Evolutionary conservation across 148 eudicot genomes (phyloP), one percentile per base, ranked within the genome.

Genomic region (Rheum nobile): DNA sequence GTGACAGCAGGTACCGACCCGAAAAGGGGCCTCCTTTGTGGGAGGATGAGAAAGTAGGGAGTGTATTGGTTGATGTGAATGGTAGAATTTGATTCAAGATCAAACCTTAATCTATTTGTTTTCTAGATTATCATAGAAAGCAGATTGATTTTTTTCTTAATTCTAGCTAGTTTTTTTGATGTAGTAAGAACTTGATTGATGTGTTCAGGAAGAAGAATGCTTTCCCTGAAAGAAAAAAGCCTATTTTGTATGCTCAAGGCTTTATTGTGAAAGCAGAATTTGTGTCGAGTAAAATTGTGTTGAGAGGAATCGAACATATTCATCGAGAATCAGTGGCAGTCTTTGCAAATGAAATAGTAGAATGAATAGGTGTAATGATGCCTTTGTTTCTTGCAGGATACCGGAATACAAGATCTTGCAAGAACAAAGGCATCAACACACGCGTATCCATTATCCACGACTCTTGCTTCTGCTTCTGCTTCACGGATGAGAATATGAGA

Each of bases 191-290:
- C 35, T 59, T 59, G 16, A n/a, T n/a, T 46, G 34, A 59, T 59
- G 17, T 59, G 67, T 24, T 59, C 6, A 59, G 67, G 13, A 59
- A 59, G 31, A 8, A 59, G 34, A 26, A 26, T 59, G 67, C 67
- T 59, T 59, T 59, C 67, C 65, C 35, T 54, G 4, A 54, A 54
- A 54, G n/a, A n/a, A n/a, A 50, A 54, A 54, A 54, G 63, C 63
- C 63, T 54, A 54, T 54, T 54, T 54, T 54, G 63, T 54, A 54
- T 54, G 63, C 63, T 24, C 52, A 22, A 24, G 63, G 63, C 63
- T 54, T 1, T 24, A 22, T 54, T 54, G 29, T 1, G 63, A 54
- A 54, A 22, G 63, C 63, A 22, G 28, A 54, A 14, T 47, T 47
- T 47, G 21, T 14, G n/a, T 16, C 43, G 37, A 9, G 43, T 41